Conservation (phyloP, 441 rosid species). For the Dalechampia spathulata region DNA sequence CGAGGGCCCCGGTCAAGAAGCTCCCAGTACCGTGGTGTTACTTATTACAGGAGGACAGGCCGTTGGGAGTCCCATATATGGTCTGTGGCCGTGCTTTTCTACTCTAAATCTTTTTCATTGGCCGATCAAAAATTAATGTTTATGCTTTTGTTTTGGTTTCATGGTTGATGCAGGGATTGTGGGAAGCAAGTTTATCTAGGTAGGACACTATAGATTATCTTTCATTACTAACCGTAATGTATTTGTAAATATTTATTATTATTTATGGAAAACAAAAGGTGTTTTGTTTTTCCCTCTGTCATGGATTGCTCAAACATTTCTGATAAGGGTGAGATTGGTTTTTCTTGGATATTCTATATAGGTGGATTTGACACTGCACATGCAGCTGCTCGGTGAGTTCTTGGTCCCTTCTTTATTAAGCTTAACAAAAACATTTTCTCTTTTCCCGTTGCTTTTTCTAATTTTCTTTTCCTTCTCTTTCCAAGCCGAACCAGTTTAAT, state of each 20-base stretch:
- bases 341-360: slow-evolving; percentile 21
- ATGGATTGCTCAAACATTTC: slow-evolving; percentile 17
- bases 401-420: not conserved
- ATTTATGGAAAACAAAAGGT: not conserved
- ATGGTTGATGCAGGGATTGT: slow-evolving; percentile 91
- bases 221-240: not conserved
- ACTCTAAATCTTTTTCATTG: not conserved
- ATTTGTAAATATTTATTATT: too few species aligned
- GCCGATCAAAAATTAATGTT: slow-evolving; percentile 16
- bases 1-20: slow-evolving; percentile 96
- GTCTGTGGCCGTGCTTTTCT: slow-evolving; percentile 21
- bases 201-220: slow-evolving; percentile 17
- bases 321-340: slow-evolving; percentile 30
- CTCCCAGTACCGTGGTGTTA: slow-evolving; percentile 95
- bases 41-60: slow-evolving; percentile 95
- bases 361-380: slow-evolving; percentile 99
- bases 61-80: slow-evolving; percentile 99
- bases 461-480: not conserved
- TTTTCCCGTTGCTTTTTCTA: not conserved
- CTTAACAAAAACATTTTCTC: not conserved
- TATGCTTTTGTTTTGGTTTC: too few species aligned
- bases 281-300: not conserved
- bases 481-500: too few species aligned
- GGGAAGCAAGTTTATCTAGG: slow-evolving; percentile 99
- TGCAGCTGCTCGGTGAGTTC: slow-evolving; percentile 90